Evolutionary conservation across 257 asterid genomes (phyloP).

Genomic region (Craterostigma plantagineum): DNA sequence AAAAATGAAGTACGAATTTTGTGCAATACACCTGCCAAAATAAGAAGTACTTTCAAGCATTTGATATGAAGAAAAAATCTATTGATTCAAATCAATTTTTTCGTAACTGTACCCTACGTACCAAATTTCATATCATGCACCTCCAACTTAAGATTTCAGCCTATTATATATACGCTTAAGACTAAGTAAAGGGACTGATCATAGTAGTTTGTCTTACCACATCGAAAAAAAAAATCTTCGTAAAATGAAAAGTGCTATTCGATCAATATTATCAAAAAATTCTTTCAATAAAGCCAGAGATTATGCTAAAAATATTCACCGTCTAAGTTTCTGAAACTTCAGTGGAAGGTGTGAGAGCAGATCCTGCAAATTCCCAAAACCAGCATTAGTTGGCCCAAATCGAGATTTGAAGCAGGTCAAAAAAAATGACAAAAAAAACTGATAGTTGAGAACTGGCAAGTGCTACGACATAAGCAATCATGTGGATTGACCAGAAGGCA

Average conservation of each 20-base stretch:
- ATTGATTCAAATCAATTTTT: neutral
- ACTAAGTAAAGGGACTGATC: no score
- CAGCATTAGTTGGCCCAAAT: constrained; percentile 10
- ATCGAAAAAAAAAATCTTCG: no score
- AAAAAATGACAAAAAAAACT: neutral
- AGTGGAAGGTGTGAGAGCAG: constrained; percentile 54
- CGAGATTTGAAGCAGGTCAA: neutral
- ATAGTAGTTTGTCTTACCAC: no score
- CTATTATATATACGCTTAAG: no score
- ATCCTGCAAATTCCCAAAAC: constrained; percentile 42
- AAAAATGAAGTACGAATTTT: constrained; percentile 80
- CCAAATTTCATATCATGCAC: no score
- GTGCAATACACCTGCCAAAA: constrained; percentile 67
- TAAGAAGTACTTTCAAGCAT: constrained; percentile 4
- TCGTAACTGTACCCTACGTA: no score
- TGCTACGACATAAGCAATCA: neutral
- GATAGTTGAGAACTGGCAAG: neutral
- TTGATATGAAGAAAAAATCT: neutral
- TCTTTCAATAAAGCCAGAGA: neutral
- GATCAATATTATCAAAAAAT: no score
- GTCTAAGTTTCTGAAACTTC: constrained; percentile 72
- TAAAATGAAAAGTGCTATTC: no score
- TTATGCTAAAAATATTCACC: constrained; percentile 28
- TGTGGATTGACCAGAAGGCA: constrained; percentile 8
- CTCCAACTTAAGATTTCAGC: no score